Evolutionary conservation across 1,284 basidiomycete genomes (phyloP), one percentile per base, ranked within the genome.

Genomic region (Ceratobasidium sp.): DNA sequence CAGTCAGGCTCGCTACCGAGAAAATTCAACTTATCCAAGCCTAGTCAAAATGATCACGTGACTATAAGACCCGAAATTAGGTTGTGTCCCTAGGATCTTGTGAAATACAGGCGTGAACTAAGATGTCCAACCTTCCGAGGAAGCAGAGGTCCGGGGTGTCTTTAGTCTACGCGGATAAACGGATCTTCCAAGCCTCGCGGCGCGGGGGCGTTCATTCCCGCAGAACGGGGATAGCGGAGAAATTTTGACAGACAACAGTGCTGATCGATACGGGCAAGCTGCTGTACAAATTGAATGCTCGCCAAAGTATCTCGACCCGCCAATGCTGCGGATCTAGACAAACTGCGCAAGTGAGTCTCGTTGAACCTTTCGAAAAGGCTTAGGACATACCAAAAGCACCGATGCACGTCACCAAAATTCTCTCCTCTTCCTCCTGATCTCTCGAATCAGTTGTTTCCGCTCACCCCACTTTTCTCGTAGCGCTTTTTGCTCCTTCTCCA

Each of bases 391-490:
- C 68, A 8, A 70, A 59, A 43, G 11, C 25, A 34, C 43, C 40
- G 15, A n/a, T 25, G 19, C 17, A 29, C n/a, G 19, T 64, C 74
- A 92, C 91, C 90, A 92, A 79, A 88, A 85, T 79, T 87, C 85
- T 76, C 87, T 87, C 76, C 90, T 85, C 81, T 88, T 90, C 79
- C 84, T 85, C 77, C 85, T 83, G 67, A 92, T 88, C n/a, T 88
- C 88, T 81, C 84, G 85, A 1, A 86, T 85, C 76, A 88, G 84
- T 52, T 85, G 79, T 81, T 89, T 89, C 79, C 85, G 85, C 81
- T 91, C 90, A 17, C 90, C 89, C 91, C 90, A 92, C 70, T 84
- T 84, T 43, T 84, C 86, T 77, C 86, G 85, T 46, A 83, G 80
- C 69, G 80, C 82, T 65, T 83, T 84, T 76, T 88, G 87, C 75